phyloP scores from a whole-genome alignment of 169 alveolate species.

The Cryptosporidium tyzzeri region DNA sequence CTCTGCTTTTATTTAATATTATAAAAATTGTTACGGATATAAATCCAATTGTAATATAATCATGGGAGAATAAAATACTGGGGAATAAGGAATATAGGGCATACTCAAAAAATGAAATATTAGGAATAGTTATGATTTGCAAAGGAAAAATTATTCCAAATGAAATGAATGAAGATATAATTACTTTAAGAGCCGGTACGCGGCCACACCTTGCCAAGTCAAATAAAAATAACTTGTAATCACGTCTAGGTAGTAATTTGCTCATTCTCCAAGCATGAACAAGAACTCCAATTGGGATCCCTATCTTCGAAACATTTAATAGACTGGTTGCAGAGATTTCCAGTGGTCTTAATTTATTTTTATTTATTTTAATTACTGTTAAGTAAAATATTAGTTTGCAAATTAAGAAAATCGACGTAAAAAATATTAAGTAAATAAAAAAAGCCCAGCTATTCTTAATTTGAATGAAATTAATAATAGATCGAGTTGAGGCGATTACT shows the following conservation, averaged over 20 bases:
- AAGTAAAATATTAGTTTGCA: conserved; percentile 30
- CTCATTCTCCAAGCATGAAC: conserved; percentile 24
- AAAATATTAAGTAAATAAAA: neutral
- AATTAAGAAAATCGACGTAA: neutral
- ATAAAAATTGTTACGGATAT: neutral
- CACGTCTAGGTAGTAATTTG: conserved; percentile 29
- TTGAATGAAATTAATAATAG: conserved; percentile 20
- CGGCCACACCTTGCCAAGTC: conserved; percentile 8
- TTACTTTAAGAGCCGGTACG: neutral
- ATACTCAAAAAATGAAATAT: conserved; percentile 28
- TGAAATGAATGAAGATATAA: conserved; percentile 40
- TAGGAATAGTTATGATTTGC: conserved; percentile 13
- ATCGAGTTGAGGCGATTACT: conserved; percentile 4
- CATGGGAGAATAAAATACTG: conserved; percentile 9
- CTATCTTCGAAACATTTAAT: conserved; percentile 44
- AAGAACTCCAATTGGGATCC: conserved; percentile 49
- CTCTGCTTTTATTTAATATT: neutral
- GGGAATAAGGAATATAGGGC: conserved; percentile 37
- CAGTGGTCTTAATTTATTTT: neutral
- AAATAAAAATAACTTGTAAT: conserved; percentile 12
- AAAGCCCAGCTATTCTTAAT: neutral
- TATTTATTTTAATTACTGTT: conserved; percentile 17
- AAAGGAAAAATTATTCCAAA: conserved; percentile 50
- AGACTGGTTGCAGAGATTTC: conserved; percentile 46
- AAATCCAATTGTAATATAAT: conserved; percentile 13